Percentiles rank a stretch among this genome's conserved stretches.
Conservation (phyloP, 371 early-diverging fungal species). For the Mucor plumbeus region DNA sequence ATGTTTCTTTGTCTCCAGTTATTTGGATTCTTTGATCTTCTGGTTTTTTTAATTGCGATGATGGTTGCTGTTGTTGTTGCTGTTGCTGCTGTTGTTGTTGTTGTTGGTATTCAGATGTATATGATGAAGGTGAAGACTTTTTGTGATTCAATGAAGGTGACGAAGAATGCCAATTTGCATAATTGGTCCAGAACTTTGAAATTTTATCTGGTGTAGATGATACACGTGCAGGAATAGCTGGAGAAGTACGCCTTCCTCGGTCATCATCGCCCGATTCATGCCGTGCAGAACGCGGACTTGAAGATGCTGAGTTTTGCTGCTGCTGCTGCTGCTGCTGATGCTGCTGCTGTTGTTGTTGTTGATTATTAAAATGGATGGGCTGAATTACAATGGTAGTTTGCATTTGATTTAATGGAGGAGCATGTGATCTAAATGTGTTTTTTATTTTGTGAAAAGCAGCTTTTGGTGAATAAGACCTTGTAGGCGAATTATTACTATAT, state of each 20-base stretch:
- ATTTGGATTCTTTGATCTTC: constrained; percentile 57
- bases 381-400: neutral
- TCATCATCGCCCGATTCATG: constrained; percentile 25
- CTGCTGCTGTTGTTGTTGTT: constrained; percentile 10
- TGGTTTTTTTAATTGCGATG: neutral
- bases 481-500: constrained; percentile 21
- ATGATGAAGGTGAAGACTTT: neutral
- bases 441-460: constrained; percentile 43
- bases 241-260: constrained; percentile 28
- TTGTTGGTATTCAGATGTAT: neutral
- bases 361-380: constrained; percentile 1
- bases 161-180: constrained; percentile 38
- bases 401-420: neutral
- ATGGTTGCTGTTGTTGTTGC: neutral
- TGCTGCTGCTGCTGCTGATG: constrained; percentile 1
- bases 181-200: constrained; percentile 47
- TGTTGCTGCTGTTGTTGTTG: too few relatives aligned
- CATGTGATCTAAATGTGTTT: constrained; percentile 34
- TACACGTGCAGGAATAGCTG: constrained; percentile 47
- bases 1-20: constrained; percentile 60
- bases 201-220: constrained; percentile 50
- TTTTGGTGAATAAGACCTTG: constrained; percentile 40
- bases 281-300: constrained; percentile 26
- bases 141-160: constrained; percentile 18
- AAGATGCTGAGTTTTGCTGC: constrained; percentile 21